A percentile compares a stretch with the other conserved stretches of the same genome.
These are phyloP conservation scores for Ophiostoma tasmaniense DNA, from an alignment of 2,329 filamentous ascomycete species.

Conservation along the genomic window DNA sequence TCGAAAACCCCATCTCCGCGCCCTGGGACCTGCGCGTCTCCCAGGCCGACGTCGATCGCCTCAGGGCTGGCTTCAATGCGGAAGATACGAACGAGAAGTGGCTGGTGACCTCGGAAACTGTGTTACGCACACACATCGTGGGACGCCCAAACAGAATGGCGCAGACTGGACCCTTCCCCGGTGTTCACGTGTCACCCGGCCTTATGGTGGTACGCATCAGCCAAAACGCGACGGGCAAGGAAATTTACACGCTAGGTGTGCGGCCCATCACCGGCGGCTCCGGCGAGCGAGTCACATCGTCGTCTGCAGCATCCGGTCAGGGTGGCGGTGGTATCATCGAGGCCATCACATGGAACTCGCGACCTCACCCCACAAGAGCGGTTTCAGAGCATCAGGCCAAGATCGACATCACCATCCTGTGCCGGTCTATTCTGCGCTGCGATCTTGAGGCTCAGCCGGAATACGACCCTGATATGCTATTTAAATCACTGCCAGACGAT, in stretches of 20 bases:
- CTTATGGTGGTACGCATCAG: slow-evolving; percentile 3
- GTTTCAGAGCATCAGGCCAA: slow-evolving; percentile 10
- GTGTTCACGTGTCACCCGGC: background rate
- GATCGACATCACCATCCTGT: background rate
- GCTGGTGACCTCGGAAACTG: background rate
- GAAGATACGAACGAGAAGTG: background rate
- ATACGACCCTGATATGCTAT: background rate
- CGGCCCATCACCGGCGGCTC: background rate
- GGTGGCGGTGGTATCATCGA: background rate
- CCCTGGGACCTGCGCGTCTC: slow-evolving; percentile 4
- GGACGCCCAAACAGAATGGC: background rate
- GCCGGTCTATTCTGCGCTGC: background rate
- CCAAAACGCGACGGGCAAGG: background rate
- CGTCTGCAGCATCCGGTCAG: background rate
- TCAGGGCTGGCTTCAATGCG: slow-evolving; percentile 4
- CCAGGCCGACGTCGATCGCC: slow-evolving; percentile 2
- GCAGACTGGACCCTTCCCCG: background rate
- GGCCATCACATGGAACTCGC: slow-evolving; percentile 12
- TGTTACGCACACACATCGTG: background rate
- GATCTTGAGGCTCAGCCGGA: background rate
- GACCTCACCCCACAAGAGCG: background rate
- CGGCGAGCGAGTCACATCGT: background rate
- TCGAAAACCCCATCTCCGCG: background rate
- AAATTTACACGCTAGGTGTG: background rate
- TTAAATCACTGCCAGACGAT: background rate